Conservation (phyloP, 2,329 filamentous ascomycete genomes). For the Penicillium sp. region DNA sequence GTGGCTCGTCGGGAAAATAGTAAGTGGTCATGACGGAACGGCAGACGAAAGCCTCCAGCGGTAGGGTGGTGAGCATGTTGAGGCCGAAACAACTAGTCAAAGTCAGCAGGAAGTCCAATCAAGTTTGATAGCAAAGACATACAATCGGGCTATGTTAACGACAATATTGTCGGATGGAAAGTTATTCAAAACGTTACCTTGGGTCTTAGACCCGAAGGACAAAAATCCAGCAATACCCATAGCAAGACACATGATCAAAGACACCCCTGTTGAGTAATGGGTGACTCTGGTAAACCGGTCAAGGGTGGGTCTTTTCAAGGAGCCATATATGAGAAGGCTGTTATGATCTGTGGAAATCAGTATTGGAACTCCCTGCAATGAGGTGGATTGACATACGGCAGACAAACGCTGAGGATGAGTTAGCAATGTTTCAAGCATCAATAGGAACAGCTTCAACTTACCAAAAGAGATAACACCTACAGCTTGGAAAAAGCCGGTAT, state of each 20-base stretch:
- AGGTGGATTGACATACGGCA: constrained; percentile 54
- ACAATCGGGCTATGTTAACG: constrained; percentile 89
- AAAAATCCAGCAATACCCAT: constrained; percentile 91
- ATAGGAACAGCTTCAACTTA: constrained; percentile 44
- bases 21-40: constrained; percentile 95
- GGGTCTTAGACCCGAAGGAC: constrained; percentile 86
- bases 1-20: constrained; percentile 70
- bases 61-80: constrained; percentile 97
- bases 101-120: constrained; percentile 20
- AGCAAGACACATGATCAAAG: constrained; percentile 84
- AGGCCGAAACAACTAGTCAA: constrained; percentile 75
- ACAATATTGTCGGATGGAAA: constrained; percentile 87
- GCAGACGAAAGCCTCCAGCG: constrained; percentile 96
- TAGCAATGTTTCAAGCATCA: constrained; percentile 27
- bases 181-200: constrained; percentile 97
- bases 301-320: constrained; percentile 87
- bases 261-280: constrained; percentile 87
- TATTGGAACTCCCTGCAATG: neutral
- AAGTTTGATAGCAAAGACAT: constrained; percentile 22
- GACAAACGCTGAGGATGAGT: constrained; percentile 59
- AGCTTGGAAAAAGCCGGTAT: constrained; percentile 87
- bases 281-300: constrained; percentile 93
- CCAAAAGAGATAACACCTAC: constrained; percentile 98
- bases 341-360: constrained; percentile 70
- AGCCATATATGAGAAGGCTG: constrained; percentile 95